Base-by-base conservation (phyloP, 192 early-diverging fungal genomes). In the Coemansia sp. region DNA sequence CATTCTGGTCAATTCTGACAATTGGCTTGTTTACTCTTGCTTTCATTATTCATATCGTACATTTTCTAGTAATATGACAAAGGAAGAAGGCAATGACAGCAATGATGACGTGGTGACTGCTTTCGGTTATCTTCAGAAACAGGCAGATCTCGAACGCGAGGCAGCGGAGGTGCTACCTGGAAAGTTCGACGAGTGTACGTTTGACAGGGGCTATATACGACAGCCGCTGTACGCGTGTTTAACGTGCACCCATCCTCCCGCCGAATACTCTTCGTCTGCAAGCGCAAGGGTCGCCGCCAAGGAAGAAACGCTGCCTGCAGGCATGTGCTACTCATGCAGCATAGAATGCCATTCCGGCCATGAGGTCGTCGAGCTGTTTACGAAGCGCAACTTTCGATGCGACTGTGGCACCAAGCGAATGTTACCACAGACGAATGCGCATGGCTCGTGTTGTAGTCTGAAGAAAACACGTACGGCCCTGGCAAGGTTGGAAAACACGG, bases 291-390 rank as follows among this genome's bases (percentile, higher is more conserved):
- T 9, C 22, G 34, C 8, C 4, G 29, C 9, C 9, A 61, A 58
- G 38, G 57, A 63, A 32, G 22, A 50, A 32, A 70, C 65, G 0
- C 56, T 56, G 0, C 67, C 72, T 13, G 86, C 88, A 4, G 88
- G 88, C 23, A 84, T 88, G 71, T 91, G 91, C 70, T 91, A 91
- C 69, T 87, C 88, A 32, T 93, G 91, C 61, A 90, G 88, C 59
- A 91, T 93, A 43, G 82, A 87, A 34, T 92, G 90, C 65, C 90
- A 91, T 66, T 64, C 84, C 9, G 88, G 82, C 43, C 92, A 94
- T 73, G 86, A 95, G 9, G 76, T 95, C 13, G 83, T 93, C 40
- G 94, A 98, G 73, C 73, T 96, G 53, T 94, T 94, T 69, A 85
- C 88, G 7, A 93, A 94, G 59, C 80, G 94, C 2, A 65, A 80